These are phyloP conservation scores for Metarhizium humberi DNA, from an alignment of 2,329 filamentous ascomycete genomes.

Conservation along the genomic window DNA sequence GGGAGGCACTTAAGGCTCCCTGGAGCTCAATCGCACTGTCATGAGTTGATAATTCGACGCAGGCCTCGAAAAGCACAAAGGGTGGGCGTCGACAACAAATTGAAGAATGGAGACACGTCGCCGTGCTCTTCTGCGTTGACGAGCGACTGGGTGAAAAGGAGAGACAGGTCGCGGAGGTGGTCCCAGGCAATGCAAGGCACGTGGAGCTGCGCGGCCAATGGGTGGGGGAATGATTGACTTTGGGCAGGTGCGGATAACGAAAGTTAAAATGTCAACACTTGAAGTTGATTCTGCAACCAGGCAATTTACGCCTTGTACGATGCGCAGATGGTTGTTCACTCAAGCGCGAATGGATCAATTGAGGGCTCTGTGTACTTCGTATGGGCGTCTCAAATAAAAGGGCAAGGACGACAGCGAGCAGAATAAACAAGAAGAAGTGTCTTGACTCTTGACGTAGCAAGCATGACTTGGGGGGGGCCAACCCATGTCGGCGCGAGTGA, in stretches of 20 bases:
- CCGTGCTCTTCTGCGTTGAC: neutral
- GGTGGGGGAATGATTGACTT: neutral
- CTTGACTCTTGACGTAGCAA: too few relatives aligned
- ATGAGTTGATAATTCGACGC: slow-evolving; percentile 4
- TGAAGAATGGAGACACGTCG: neutral
- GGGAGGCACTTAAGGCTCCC: slow-evolving; percentile 11
- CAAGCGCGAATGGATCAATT: too few relatives aligned
- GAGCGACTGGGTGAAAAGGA: neutral
- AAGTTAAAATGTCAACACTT: too few relatives aligned
- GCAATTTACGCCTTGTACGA: too few relatives aligned
- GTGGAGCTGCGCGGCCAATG: neutral
- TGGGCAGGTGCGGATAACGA: neutral
- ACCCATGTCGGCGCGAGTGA: too few relatives aligned
- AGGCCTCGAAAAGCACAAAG: neutral
- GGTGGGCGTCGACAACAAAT: neutral
- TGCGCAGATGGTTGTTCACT: too few relatives aligned
- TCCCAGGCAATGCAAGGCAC: neutral
- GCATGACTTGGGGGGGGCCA: too few relatives aligned
- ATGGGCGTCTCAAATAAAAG: too few relatives aligned
- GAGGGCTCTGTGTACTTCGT: too few relatives aligned
- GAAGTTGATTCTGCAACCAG: too few relatives aligned
- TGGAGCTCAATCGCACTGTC: slow-evolving; percentile 16
- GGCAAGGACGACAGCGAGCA: too few relatives aligned
- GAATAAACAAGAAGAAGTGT: too few relatives aligned
- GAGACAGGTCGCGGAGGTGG: slow-evolving; percentile 4